Conservation (phyloP, 2,329 filamentous ascomycete species). For the Colletotrichum sp. region DNA sequence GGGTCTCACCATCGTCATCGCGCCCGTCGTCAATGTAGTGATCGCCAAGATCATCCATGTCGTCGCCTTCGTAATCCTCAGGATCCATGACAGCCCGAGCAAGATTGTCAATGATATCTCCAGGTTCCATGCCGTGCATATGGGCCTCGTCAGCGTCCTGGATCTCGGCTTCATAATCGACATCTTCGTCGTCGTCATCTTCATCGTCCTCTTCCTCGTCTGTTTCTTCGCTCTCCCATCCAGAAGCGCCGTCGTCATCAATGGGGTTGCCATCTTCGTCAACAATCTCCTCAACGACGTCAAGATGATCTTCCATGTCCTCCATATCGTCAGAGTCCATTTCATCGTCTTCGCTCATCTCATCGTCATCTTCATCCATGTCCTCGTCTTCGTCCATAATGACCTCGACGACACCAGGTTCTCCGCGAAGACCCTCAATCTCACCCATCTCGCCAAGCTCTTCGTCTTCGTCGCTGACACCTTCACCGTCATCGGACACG, state of each 20-base stretch:
- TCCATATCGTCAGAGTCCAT: constrained; percentile 55
- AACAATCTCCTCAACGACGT: constrained; percentile 57
- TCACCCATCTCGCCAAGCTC: constrained; percentile 83
- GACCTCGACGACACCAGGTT: constrained; percentile 71
- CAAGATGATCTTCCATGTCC: constrained; percentile 55
- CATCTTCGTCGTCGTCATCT: constrained; percentile 55
- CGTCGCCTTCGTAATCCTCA: constrained; percentile 59
- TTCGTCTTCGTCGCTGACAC: constrained; percentile 89
- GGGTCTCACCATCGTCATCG: constrained; percentile 62
- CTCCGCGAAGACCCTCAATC: constrained; percentile 75
- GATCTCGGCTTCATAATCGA: constrained; percentile 60
- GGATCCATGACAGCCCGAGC: constrained; percentile 59
- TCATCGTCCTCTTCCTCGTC: constrained; percentile 60
- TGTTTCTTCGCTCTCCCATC: constrained; percentile 65
- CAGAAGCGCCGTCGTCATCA: constrained; percentile 64
- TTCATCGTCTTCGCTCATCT: constrained; percentile 57
- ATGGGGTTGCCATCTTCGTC: constrained; percentile 67
- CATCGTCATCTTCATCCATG: constrained; percentile 67
- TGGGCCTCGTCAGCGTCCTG: constrained; percentile 58
- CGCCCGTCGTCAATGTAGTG: constrained; percentile 59
- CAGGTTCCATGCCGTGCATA: constrained; percentile 50
- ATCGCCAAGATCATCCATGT: constrained; percentile 56
- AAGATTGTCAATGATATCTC: constrained; percentile 55
- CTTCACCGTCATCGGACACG: constrained; percentile 77
- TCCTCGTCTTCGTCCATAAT: constrained; percentile 77